Percentiles rank a stretch among this genome's conserved stretches.
These are phyloP conservation scores for Colletotrichum truncatum DNA, from an alignment of 2,329 filamentous ascomycete species.

Conservation along the genomic window DNA sequence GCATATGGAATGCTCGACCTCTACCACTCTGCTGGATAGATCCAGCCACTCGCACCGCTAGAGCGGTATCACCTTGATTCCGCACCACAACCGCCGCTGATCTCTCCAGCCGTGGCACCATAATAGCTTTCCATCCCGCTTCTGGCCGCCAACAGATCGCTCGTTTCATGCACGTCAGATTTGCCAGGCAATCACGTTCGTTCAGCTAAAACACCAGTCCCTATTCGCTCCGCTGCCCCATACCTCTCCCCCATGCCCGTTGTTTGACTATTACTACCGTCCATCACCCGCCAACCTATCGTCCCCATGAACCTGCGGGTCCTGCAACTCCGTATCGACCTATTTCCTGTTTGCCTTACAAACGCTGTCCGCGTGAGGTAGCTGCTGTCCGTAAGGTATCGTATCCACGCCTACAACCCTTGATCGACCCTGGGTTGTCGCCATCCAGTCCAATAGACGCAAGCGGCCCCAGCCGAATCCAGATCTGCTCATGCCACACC, in stretches of 20 bases:
- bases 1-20: conserved; percentile 3
- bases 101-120: not conserved
- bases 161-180: conserved; percentile 28
- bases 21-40: conserved; percentile 23
- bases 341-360: not conserved
- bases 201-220: conserved; percentile 1
- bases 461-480: not conserved
- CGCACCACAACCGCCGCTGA: conserved; percentile 11
- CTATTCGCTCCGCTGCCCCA: conserved; percentile 12
- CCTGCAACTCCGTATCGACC: not conserved
- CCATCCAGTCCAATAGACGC: not conserved
- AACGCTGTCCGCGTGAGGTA: not conserved
- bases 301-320: not conserved
- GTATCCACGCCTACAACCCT: not conserved
- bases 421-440: not conserved
- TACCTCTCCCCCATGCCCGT: conserved; percentile 3
- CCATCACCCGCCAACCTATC: conserved; percentile 3
- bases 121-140: conserved; percentile 17
- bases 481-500: conserved; percentile 1
- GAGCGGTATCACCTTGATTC: conserved; percentile 4
- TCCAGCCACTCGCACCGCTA: conserved; percentile 23
- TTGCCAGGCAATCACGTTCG: conserved; percentile 6
- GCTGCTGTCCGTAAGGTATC: not conserved
- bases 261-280: no score
- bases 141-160: conserved; percentile 23